Evolutionary conservation across 148 eudicot species (phyloP).

Genomic region (Dysphania ambrosioides): DNA sequence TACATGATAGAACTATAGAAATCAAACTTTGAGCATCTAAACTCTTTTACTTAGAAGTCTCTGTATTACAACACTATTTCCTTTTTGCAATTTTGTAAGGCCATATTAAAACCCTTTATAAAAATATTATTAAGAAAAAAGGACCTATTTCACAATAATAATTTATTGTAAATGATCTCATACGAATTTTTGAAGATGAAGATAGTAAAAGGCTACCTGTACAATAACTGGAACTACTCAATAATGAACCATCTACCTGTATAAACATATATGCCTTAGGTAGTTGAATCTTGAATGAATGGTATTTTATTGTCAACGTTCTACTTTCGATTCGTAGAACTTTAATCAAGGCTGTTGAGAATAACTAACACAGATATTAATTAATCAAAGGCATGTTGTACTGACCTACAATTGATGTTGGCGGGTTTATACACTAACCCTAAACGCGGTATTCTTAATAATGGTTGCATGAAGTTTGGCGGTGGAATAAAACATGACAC

Average conservation of each 20-base stretch:
- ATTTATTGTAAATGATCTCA: too few species aligned
- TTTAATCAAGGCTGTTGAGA: conserved; percentile 8
- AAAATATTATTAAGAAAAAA: too few species aligned
- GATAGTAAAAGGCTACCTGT: too few species aligned
- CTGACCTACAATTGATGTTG: conserved; percentile 2
- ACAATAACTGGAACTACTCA: background rate
- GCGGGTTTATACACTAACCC: conserved; percentile 1
- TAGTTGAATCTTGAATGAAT: background rate
- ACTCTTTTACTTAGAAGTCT: too few species aligned
- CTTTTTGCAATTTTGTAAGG: too few species aligned
- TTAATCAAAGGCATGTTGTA: background rate
- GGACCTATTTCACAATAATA: too few species aligned
- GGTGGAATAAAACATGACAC: conserved; percentile 5
- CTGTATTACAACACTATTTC: too few species aligned
- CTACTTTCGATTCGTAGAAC: background rate
- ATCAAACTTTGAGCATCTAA: too few species aligned
- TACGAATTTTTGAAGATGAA: too few species aligned
- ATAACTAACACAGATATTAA: conserved; percentile 22
- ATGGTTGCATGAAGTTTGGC: background rate
- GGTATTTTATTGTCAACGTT: background rate
- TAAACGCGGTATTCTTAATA: background rate
- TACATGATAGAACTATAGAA: too few species aligned
- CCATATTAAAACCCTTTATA: too few species aligned
- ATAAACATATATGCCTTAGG: background rate
- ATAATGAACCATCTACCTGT: background rate